Percentiles rank a stretch among this genome's conserved stretches.
These are phyloP conservation scores for Ziziphus jujuba DNA, from an alignment of 306 rosid genomes.

Conservation along the genomic window DNA sequence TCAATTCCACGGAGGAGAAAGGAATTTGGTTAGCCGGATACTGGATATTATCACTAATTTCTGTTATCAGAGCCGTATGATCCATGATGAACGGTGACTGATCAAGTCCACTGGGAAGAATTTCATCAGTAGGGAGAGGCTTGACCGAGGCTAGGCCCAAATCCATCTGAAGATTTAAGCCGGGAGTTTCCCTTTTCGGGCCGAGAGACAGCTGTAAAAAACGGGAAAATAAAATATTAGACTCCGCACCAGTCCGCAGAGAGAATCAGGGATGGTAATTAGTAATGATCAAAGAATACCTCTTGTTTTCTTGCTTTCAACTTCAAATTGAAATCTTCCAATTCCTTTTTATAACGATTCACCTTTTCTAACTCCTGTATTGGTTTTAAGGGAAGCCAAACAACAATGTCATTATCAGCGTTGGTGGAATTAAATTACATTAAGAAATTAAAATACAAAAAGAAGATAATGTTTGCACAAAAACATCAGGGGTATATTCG, in stretches of 20 bases:
- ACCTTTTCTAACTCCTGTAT: slow-evolving; percentile 42
- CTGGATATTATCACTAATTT: slow-evolving; percentile 11
- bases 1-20: slow-evolving; percentile 11
- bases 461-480: background rate
- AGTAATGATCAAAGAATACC: slow-evolving; percentile 30
- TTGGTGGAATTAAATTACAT: slow-evolving; percentile 8
- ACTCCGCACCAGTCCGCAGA: no score
- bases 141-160: background rate
- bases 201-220: slow-evolving; percentile 34
- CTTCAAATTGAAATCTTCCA: slow-evolving; percentile 33
- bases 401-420: no score
- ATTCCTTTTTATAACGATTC: slow-evolving; percentile 11
- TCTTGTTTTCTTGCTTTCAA: slow-evolving; percentile 40
- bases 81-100: background rate
- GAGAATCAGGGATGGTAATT: background rate
- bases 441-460: slow-evolving; percentile 1
- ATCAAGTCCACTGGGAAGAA: background rate
- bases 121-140: background rate
- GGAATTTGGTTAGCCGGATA: slow-evolving; percentile 4
- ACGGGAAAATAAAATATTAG: background rate
- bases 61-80: slow-evolving; percentile 22
- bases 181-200: slow-evolving; percentile 7
- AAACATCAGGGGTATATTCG: background rate
- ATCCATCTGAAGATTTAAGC: slow-evolving; percentile 4
- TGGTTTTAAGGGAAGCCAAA: no score